phyloP scores from a whole-genome alignment of 768 basidiomycete species.

The Russula virescens region DNA sequence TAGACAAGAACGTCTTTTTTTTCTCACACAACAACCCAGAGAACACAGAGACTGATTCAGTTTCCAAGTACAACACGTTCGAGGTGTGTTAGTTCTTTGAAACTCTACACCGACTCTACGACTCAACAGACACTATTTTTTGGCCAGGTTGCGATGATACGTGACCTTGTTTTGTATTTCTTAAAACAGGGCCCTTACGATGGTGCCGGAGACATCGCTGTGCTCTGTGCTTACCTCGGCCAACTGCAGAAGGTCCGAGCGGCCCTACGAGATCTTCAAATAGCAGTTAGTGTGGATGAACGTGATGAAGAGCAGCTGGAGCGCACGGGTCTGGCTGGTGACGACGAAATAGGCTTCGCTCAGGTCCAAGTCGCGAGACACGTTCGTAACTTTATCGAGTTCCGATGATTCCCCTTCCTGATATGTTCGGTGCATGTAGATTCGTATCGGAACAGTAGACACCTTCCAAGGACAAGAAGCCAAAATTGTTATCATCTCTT shows the following conservation, averaged over 20 bases:
- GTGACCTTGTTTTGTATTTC: slow-evolving; percentile 49
- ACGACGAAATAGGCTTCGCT: slow-evolving; percentile 38
- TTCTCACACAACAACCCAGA: slow-evolving; percentile 57
- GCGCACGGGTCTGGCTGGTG: slow-evolving; percentile 41
- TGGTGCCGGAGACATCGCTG: slow-evolving; percentile 45
- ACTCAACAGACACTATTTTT: not conserved
- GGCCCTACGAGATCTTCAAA: slow-evolving; percentile 36
- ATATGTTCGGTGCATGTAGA: slow-evolving; percentile 33
- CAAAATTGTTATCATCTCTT: slow-evolving; percentile 64
- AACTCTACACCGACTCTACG: no score
- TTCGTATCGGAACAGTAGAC: slow-evolving; percentile 67
- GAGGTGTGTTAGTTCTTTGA: slow-evolving; percentile 43
- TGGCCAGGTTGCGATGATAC: slow-evolving; percentile 40
- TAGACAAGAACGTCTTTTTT: slow-evolving; percentile 63
- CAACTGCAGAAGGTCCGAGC: slow-evolving; percentile 44
- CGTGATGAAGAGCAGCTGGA: slow-evolving; percentile 58
- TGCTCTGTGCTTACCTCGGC: slow-evolving; percentile 50
- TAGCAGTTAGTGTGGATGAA: slow-evolving; percentile 65
- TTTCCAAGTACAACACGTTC: slow-evolving; percentile 58
- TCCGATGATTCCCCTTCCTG: not conserved
- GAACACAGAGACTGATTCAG: slow-evolving; percentile 53
- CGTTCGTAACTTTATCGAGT: slow-evolving; percentile 33
- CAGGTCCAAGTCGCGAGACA: slow-evolving; percentile 47
- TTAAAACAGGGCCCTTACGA: slow-evolving; percentile 48
- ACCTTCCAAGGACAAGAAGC: slow-evolving; percentile 77